phyloP scores from a whole-genome alignment of 2,329 filamentous ascomycete species.

The Lachnellula suecica region DNA sequence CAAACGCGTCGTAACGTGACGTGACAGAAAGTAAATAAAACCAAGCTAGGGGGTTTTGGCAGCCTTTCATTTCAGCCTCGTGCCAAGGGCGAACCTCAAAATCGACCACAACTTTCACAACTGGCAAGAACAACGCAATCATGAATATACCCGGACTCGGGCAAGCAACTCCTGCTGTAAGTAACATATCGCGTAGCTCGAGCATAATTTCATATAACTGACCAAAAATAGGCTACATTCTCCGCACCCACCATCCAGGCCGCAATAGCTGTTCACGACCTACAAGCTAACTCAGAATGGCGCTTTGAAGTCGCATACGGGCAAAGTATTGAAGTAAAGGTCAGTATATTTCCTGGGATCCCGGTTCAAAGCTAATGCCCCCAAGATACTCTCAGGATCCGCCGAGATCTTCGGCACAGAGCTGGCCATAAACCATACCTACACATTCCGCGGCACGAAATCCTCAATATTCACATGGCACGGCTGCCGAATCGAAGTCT shows the following conservation, averaged over 20 bases:
- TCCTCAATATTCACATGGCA: slow-evolving; percentile 91
- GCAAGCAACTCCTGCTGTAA: slow-evolving; percentile 61
- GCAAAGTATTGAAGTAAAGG: slow-evolving; percentile 51
- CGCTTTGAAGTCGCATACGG: slow-evolving; percentile 69
- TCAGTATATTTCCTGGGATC: slow-evolving; percentile 27
- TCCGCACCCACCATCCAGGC: slow-evolving; percentile 33
- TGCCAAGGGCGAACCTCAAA: neutral
- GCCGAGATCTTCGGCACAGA: slow-evolving; percentile 96
- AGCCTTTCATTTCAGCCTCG: no score
- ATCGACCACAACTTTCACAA: neutral
- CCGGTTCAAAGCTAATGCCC: slow-evolving; percentile 34
- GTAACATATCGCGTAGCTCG: slow-evolving; percentile 26
- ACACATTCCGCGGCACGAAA: slow-evolving; percentile 79
- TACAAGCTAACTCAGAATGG: slow-evolving; percentile 72
- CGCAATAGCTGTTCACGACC: slow-evolving; percentile 45
- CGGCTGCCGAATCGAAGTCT: slow-evolving; percentile 82
- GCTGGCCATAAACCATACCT: slow-evolving; percentile 76
- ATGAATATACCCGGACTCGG: slow-evolving; percentile 78
- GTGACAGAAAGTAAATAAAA: neutral
- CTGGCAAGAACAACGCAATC: neutral
- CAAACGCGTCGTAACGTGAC: no score
- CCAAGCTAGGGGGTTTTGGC: no score
- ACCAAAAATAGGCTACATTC: slow-evolving; percentile 22
- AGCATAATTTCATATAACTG: slow-evolving; percentile 9
- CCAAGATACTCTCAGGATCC: slow-evolving; percentile 71